phyloP scores from a whole-genome alignment of 1,139 yeast species.

The Taiozyma onychis region DNA sequence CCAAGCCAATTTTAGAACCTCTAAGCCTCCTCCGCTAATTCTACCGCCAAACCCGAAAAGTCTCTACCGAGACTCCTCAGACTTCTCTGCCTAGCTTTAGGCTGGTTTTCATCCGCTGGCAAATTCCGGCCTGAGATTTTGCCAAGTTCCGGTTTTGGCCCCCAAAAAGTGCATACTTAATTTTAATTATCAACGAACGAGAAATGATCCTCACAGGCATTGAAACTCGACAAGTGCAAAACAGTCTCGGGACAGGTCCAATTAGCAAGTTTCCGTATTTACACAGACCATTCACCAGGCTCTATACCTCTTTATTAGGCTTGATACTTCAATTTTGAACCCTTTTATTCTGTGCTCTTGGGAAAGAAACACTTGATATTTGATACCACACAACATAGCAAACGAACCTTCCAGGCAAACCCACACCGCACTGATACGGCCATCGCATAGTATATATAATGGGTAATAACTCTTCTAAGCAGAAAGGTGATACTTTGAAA shows the following conservation, averaged over 20 bases:
- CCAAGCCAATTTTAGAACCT: no score
- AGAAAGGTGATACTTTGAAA: conserved; percentile 21
- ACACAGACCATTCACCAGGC: background rate
- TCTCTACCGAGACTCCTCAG: no score
- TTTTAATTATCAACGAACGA: background rate
- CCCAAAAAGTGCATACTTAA: background rate
- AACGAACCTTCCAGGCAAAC: background rate
- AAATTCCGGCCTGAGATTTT: background rate
- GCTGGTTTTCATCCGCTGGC: background rate
- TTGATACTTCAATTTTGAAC: background rate
- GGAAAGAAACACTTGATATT: background rate
- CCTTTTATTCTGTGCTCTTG: background rate
- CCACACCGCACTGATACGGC: background rate
- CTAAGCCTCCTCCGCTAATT: no score
- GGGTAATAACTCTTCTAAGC: conserved; percentile 25
- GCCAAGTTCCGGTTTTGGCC: background rate
- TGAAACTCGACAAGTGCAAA: background rate
- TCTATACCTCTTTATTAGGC: background rate
- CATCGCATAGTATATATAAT: conserved; percentile 6
- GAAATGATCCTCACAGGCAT: background rate
- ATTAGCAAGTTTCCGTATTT: background rate
- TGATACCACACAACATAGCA: background rate
- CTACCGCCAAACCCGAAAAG: no score
- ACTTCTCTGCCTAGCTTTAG: background rate
- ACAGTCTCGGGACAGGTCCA: background rate